A percentile compares a stretch with the other conserved stretches of the same genome.
Conservation (phyloP, 2,329 filamentous ascomycete genomes). For the Lachnellula hyalina region DNA sequence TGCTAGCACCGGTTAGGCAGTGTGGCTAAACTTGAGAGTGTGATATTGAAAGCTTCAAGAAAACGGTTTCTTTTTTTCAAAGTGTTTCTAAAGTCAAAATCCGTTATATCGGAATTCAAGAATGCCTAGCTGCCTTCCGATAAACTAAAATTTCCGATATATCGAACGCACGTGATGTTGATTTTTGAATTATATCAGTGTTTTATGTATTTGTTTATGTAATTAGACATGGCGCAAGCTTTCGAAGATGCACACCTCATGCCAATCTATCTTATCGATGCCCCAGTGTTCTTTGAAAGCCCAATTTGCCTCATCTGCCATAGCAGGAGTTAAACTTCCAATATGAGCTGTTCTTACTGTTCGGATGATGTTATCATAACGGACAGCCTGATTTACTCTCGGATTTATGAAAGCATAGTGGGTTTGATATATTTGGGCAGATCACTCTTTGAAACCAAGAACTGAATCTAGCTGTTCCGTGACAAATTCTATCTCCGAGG, state of each 20-base stretch:
- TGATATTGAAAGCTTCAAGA: too few species aligned
- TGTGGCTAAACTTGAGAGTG: too few species aligned
- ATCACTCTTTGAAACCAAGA: not conserved
- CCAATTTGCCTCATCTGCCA: not conserved
- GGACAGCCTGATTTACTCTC: not conserved
- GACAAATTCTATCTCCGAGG: not conserved
- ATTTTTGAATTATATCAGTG: too few species aligned
- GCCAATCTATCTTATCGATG: not conserved
- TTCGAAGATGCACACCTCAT: not conserved
- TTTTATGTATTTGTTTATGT: too few species aligned
- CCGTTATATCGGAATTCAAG: too few species aligned
- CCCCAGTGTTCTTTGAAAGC: not conserved
- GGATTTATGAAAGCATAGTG: not conserved
- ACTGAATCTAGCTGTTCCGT: not conserved
- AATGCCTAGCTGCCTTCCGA: too few species aligned
- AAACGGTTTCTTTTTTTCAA: too few species aligned
- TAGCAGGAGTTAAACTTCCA: not conserved
- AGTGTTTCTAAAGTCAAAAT: too few species aligned
- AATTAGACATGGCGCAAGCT: not conserved
- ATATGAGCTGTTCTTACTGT: not conserved
- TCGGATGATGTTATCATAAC: not conserved
- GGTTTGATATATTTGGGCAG: not conserved
- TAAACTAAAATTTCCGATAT: too few species aligned
- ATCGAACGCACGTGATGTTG: too few species aligned
- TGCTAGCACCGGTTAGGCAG: too few species aligned